These are phyloP conservation scores for Neurospora sublineolata DNA, from an alignment of 495 filamentous ascomycete genomes.

Conservation along the genomic window DNA sequence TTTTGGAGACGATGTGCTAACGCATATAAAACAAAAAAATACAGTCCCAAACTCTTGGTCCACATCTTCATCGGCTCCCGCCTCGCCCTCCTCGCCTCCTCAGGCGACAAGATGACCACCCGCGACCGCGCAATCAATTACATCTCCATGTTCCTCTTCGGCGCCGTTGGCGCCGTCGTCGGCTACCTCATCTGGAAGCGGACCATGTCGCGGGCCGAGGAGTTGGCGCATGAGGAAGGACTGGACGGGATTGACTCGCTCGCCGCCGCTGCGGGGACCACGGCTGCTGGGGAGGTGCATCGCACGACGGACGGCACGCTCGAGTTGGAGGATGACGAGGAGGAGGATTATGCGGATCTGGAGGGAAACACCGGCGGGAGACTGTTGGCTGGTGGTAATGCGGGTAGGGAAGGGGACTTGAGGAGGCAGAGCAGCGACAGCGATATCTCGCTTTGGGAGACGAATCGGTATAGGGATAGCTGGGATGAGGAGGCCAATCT, in stretches of 20 bases:
- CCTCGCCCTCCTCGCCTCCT: constrained; percentile 60
- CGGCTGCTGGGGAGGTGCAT: background rate
- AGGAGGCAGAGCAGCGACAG: constrained; percentile 26
- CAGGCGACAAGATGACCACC: constrained; percentile 48
- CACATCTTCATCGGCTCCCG: constrained; percentile 79
- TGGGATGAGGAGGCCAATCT: constrained; percentile 15
- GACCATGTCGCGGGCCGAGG: constrained; percentile 70
- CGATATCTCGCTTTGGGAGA: constrained; percentile 49
- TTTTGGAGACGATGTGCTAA: background rate
- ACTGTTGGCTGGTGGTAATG: background rate
- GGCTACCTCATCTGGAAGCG: constrained; percentile 78
- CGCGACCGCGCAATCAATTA: constrained; percentile 69
- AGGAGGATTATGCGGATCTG: constrained; percentile 11
- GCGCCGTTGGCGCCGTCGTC: constrained; percentile 59
- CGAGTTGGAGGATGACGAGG: constrained; percentile 17
- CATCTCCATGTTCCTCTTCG: constrained; percentile 57
- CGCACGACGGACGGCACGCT: constrained; percentile 7
- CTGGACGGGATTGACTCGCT: constrained; percentile 20
- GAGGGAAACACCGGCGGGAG: background rate
- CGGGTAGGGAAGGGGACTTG: background rate
- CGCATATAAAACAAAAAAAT: background rate
- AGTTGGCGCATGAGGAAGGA: constrained; percentile 77
- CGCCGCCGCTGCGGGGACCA: constrained; percentile 8
- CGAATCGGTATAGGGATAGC: constrained; percentile 27
- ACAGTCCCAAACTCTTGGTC: constrained; percentile 72